These are phyloP conservation scores for Kentomonas sorsogonicus DNA, from an alignment of 208 protist species.

Conservation along the genomic window DNA sequence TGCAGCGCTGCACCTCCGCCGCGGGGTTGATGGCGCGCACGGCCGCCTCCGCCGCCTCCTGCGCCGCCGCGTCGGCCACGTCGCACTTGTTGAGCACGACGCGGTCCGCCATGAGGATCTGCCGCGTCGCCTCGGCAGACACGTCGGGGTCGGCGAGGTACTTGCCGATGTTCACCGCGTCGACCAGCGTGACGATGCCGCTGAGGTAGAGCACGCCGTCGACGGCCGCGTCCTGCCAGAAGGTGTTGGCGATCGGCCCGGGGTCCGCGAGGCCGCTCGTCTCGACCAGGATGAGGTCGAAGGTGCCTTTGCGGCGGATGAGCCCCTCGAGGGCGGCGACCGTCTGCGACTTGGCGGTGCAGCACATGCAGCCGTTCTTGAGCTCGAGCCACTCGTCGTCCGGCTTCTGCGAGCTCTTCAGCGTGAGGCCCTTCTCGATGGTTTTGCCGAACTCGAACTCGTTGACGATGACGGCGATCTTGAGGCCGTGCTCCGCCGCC, in stretches of 20 bases:
- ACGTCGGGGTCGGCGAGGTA: slow-evolving; percentile 71
- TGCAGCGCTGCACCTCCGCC: slow-evolving; percentile 44
- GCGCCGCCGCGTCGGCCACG: slow-evolving; percentile 56
- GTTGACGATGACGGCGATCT: slow-evolving; percentile 94
- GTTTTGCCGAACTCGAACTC: slow-evolving; percentile 90
- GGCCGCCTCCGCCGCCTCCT: slow-evolving; percentile 26
- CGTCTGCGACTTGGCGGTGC: slow-evolving; percentile 87
- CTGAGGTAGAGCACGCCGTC: slow-evolving; percentile 78
- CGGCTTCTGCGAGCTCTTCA: slow-evolving; percentile 87
- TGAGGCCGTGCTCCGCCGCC: slow-evolving; percentile 72
- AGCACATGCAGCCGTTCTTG: slow-evolving; percentile 95
- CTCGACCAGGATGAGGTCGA: slow-evolving; percentile 90
- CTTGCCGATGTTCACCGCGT: slow-evolving; percentile 79
- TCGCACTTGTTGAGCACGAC: slow-evolving; percentile 96
- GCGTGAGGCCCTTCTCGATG: slow-evolving; percentile 87
- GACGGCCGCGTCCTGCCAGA: slow-evolving; percentile 92
- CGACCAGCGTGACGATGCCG: slow-evolving; percentile 86
- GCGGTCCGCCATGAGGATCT: slow-evolving; percentile 92
- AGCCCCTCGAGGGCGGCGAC: slow-evolving; percentile 81
- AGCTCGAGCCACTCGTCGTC: slow-evolving; percentile 95
- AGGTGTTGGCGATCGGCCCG: slow-evolving; percentile 88
- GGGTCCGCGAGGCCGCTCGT: slow-evolving; percentile 91
- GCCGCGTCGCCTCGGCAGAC: slow-evolving; percentile 62
- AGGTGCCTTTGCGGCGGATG: slow-evolving; percentile 77
- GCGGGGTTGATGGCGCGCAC: slow-evolving; percentile 67